phyloP scores from a whole-genome alignment of 2,329 filamentous ascomycete species.

The Fusarium dlaminii region DNA sequence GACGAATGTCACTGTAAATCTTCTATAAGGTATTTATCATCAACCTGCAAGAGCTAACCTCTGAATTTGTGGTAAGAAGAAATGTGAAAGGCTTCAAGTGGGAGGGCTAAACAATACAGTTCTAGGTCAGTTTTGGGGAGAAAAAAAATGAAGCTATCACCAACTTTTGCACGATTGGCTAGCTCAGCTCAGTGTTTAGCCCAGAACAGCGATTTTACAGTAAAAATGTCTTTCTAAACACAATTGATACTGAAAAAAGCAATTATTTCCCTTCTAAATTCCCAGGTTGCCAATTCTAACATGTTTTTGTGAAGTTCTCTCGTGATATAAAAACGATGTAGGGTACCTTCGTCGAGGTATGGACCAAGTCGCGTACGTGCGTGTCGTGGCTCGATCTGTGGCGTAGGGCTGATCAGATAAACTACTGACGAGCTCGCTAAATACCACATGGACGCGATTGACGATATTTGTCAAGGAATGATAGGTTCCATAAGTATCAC shows the following conservation, averaged over 20 bases:
- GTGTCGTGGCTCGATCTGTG: neutral
- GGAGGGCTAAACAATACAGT: accelerated
- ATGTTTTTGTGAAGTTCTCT: neutral
- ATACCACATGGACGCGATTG: constrained; percentile 1
- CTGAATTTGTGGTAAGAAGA: accelerated
- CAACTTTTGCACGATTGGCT: neutral
- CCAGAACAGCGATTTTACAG: neutral
- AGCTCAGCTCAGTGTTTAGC: too few species aligned
- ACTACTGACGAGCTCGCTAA: neutral
- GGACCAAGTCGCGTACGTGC: neutral
- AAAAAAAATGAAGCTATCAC: neutral
- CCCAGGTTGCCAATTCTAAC: accelerated
- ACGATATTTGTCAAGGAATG: neutral
- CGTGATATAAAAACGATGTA: neutral
- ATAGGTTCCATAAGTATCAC: neutral
- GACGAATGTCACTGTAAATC: neutral
- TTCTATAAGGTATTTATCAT: neutral
- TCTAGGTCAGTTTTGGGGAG: accelerated
- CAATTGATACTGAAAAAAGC: neutral
- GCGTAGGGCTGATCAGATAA: neutral
- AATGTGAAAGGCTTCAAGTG: accelerated
- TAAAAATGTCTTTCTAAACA: neutral
- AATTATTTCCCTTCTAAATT: accelerated
- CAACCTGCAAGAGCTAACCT: accelerated
- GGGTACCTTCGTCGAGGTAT: constrained; percentile 1